These are phyloP conservation scores for Betula pendula DNA, from an alignment of 306 rosid genomes.

Conservation along the genomic window DNA sequence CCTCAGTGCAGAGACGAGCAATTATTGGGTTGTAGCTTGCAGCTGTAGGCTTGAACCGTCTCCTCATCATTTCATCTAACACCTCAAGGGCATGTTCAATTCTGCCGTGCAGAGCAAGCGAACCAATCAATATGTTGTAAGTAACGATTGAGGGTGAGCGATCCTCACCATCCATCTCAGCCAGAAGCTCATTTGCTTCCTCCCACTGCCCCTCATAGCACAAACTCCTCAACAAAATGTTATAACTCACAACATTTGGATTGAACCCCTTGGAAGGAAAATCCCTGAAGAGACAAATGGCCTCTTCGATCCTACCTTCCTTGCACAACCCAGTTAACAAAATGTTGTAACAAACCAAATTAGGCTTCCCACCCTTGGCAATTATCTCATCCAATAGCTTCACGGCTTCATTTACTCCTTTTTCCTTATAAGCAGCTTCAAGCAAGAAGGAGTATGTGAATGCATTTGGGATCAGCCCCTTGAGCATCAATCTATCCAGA, in stretches of 20 bases:
- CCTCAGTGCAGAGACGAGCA: constrained; percentile 64
- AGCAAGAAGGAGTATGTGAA: constrained; percentile 78
- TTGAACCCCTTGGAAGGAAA: constrained; percentile 69
- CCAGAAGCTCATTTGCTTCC: constrained; percentile 70
- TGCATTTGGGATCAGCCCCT: constrained; percentile 78
- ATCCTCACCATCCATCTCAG: constrained; percentile 72
- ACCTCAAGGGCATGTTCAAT: constrained; percentile 77
- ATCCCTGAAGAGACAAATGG: constrained; percentile 61
- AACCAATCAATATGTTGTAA: constrained; percentile 75
- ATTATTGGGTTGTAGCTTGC: constrained; percentile 84
- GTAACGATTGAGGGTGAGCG: constrained; percentile 66
- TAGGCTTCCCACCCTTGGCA: constrained; percentile 79
- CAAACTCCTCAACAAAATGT: constrained; percentile 71
- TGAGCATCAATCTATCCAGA: constrained; percentile 63
- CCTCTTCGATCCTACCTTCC: constrained; percentile 90
- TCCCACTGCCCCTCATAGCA: constrained; percentile 82
- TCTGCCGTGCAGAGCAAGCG: constrained; percentile 70
- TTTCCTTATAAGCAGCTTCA: constrained; percentile 82
- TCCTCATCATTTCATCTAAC: constrained; percentile 70
- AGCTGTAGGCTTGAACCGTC: constrained; percentile 64
- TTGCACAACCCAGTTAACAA: constrained; percentile 83
- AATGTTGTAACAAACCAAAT: constrained; percentile 86
- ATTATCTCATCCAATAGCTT: constrained; percentile 70
- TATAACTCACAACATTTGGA: constrained; percentile 87
- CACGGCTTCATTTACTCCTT: constrained; percentile 76